Evolutionary conservation across 148 eudicot genomes (phyloP).

Genomic region (Camellia granthamiana): DNA sequence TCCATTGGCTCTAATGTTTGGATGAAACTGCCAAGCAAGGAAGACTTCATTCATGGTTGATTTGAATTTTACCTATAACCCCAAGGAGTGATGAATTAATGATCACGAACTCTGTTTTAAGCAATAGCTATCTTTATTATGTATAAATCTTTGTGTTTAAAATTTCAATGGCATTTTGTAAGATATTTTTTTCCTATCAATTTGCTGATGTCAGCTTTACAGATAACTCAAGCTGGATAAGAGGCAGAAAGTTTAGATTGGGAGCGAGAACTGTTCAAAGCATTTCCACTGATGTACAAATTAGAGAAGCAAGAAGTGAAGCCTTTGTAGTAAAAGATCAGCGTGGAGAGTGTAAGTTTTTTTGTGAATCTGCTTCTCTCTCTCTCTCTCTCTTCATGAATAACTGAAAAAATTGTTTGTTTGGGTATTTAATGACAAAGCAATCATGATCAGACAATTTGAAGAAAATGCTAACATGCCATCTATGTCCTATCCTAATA

Average conservation of each 20-base stretch:
- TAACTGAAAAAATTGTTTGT: background rate
- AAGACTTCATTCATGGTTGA: too few species aligned
- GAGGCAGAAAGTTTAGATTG: slow-evolving; percentile 66
- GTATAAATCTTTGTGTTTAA: too few species aligned
- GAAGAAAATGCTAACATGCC: background rate
- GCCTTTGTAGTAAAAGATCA: slow-evolving; percentile 79
- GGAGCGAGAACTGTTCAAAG: slow-evolving; percentile 47
- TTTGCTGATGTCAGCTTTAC: slow-evolving; percentile 48
- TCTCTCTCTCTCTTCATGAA: background rate
- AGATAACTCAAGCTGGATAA: slow-evolving; percentile 88
- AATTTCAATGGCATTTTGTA: too few species aligned
- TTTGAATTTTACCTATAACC: too few species aligned
- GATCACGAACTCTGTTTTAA: too few species aligned
- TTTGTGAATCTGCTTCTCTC: background rate
- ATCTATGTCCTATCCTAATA: background rate
- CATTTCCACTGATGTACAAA: slow-evolving; percentile 26
- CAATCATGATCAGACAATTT: background rate
- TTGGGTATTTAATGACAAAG: background rate
- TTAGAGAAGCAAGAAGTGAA: slow-evolving; percentile 73
- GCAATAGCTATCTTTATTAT: too few species aligned
- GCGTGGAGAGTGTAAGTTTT: slow-evolving; percentile 79
- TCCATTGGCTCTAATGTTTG: too few species aligned
- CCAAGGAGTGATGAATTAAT: too few species aligned
- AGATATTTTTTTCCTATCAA: too few species aligned
- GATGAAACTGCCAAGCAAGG: too few species aligned